These are phyloP conservation scores for Micractinium sp. DNA, from an alignment of 139 green algal genomes.

Conservation along the genomic window DNA sequence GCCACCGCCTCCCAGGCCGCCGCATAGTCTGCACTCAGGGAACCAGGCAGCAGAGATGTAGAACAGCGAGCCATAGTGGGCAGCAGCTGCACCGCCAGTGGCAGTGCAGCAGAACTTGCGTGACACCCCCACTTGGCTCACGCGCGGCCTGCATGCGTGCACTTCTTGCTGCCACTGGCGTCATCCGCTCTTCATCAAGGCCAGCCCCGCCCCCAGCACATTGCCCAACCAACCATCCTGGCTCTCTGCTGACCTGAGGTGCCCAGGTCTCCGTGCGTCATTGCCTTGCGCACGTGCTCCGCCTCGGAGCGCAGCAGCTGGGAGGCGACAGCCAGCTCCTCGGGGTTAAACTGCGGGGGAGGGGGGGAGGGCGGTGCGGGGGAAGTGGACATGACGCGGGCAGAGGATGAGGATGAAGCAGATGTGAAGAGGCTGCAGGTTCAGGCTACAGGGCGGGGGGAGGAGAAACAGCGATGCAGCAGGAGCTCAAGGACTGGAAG, in stretches of 20 bases:
- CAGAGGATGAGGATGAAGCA: background rate
- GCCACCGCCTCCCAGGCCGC: constrained; percentile 57
- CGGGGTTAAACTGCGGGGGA: constrained; percentile 18
- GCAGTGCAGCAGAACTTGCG: background rate
- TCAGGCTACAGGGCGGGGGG: too few species aligned
- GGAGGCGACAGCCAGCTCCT: constrained; percentile 41
- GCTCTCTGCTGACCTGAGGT: background rate
- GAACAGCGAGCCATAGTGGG: too few species aligned
- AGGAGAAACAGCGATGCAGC: background rate
- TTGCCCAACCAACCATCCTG: background rate
- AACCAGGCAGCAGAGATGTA: background rate
- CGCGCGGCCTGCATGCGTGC: background rate
- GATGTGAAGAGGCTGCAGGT: background rate
- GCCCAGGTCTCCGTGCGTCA: constrained; percentile 49
- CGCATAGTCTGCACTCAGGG: constrained; percentile 57
- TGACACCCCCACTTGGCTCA: background rate
- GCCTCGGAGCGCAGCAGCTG: constrained; percentile 63
- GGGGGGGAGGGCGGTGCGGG: background rate
- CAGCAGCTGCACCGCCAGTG: constrained; percentile 62
- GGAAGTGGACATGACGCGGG: background rate
- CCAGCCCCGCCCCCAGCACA: too few species aligned
- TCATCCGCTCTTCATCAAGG: background rate
- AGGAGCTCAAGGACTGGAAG: background rate
- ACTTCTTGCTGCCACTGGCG: background rate
- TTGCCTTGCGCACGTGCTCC: constrained; percentile 48